Base-by-base conservation (phyloP, 306 rosid genomes). In the Crotalaria pallida region DNA sequence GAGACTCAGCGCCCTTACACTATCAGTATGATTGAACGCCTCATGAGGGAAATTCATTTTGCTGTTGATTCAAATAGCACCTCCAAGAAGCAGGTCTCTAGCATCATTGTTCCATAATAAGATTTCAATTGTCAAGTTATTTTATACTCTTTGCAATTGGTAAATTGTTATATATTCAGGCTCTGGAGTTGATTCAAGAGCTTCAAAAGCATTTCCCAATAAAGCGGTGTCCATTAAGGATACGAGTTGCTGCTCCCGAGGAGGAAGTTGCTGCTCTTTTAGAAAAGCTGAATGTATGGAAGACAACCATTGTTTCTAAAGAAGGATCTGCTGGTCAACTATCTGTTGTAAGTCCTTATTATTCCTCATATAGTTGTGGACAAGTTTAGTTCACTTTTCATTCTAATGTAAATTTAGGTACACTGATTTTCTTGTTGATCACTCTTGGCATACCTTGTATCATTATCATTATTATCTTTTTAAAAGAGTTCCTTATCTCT, bases 1-100 rank as follows among this genome's bases (percentile, higher is more conserved):
- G 98, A 88, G 82, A 94, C 98, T 52, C 86, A 91, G 29, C 96
- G 94, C 49, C 98, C 98, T 74, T 94, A 94, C 77, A 94, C 97
- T 52, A 94, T 94, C 62, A 88, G 85, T 80, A 87, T 94, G 98
- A 90, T 94, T 43, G 98, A 94, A 80, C 89, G 96, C 3, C 85
- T 94, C 24, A 88, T 94, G 97, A 92, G 67, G 5, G 97, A 94
- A 18, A 88, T 85, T 57, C 98, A 94, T 79, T 94, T 90, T 3
- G 97, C 97, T 6, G 90, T 94, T 73, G 97, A 94, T 76, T 90
- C 98, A 8, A 77, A 84, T 58, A 67, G 84, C 62, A 81, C 82
- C 52, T 94, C 97, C 22, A 94, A 94, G 88, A 94, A 94, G 77
- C 98, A 94, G 96, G 98, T 85, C 9, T 63, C 62, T 16, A 21